Conservation (phyloP, 345 rosid genomes). For the Boechera retrofracta region DNA sequence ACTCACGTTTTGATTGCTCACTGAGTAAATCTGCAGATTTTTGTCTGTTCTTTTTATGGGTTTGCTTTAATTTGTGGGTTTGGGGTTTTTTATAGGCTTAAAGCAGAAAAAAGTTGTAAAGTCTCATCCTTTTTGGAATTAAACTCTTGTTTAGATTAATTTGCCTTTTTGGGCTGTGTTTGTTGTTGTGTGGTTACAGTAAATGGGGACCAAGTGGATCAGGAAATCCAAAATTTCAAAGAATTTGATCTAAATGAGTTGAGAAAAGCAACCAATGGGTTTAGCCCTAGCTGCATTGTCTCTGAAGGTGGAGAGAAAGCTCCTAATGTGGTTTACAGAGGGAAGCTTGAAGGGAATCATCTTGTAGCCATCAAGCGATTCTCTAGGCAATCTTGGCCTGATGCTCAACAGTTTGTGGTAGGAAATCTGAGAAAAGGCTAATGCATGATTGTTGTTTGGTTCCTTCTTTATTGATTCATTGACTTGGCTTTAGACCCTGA, state of each 20-base stretch:
- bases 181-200: constrained; percentile 43
- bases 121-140: constrained; percentile 36
- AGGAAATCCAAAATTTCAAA: constrained; percentile 59
- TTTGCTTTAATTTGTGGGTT: constrained; percentile 34
- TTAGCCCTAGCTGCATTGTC: constrained; percentile 71
- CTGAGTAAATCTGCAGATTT: constrained; percentile 33
- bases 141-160: constrained; percentile 29
- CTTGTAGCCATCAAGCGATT: constrained; percentile 86
- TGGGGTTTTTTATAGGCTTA: constrained; percentile 12
- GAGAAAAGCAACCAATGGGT: constrained; percentile 81
- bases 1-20: constrained; percentile 20
- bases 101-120: constrained; percentile 36
- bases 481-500: background rate
- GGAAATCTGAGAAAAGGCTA: constrained; percentile 5
- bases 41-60: background rate
- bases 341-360: constrained; percentile 70
- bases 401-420: constrained; percentile 91
- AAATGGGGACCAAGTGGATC: constrained; percentile 54
- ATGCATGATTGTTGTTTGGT: constrained; percentile 4
- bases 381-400: constrained; percentile 96
- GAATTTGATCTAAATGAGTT: constrained; percentile 76
- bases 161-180: constrained; percentile 26
- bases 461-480: background rate
- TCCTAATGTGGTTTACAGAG: constrained; percentile 89
- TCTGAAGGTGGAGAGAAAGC: constrained; percentile 98